Evolutionary conservation across 177 flowering plant species (phyloP), one percentile per base, ranked within the genome.

Genomic region (Vitis hybrid): DNA sequence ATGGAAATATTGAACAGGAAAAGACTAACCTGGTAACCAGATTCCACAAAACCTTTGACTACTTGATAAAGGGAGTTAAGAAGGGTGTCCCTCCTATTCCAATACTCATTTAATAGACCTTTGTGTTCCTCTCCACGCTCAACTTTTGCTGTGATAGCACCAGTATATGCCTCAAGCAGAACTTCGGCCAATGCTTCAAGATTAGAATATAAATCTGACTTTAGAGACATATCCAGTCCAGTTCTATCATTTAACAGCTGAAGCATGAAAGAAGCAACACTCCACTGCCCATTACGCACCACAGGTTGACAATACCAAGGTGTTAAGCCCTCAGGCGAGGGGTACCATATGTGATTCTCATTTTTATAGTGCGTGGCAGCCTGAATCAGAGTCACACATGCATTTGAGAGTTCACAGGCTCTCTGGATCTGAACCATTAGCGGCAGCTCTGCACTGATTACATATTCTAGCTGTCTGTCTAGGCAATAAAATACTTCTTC

Each of bases 341-440:
- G 99, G 76, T 95, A 95, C 99, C 99, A 95, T 70, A 86, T 70
- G 51, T 88, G 88, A 72, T 91, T 80, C 76, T 79, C 93, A 78
- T 74, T 85, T 82, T 74, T 91, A 79, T 89, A 95, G 30, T 74
- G 70, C 72, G 86, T 73, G 32, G 92, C 89, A 59, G 89, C 70
- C 8, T 64, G 84, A 72, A 95, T 67, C 57, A 93, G 58, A 54
- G 88, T 75, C 39, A 88, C 88, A 73, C 91, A 88, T 59, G 87
- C 92, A 78, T 84, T 85, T 70, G 97, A 84, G 64, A 95, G 84
- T 77, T 95, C 99, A 81, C 90, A 89, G 67, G 83, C 89, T 80
- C 93, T 79, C 64, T 75, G 89, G 68, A 83, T 74, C 76, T 89
- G 93, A 71, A 85, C 65, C 66, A 65, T 45, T 54, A 81, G 51